A percentile compares a stretch with the other conserved stretches of the same genome.
These are phyloP conservation scores for Nemania bipapillata DNA, from an alignment of 2,329 filamentous ascomycete genomes.

Conservation along the genomic window DNA sequence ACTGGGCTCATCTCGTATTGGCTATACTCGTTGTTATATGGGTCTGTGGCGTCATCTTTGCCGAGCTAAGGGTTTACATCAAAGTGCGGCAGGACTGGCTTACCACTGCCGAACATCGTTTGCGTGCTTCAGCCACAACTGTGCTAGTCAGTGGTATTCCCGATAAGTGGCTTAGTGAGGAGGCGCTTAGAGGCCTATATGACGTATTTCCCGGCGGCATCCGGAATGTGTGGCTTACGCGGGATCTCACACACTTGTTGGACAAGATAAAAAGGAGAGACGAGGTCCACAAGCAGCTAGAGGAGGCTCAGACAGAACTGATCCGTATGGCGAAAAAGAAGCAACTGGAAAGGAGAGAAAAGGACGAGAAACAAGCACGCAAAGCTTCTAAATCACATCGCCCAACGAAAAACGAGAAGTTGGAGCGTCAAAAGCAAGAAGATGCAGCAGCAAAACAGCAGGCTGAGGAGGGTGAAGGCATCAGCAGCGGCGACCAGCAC, in stretches of 20 bases:
- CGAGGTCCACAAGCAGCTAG: slow-evolving; percentile 75
- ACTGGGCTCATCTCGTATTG: slow-evolving; percentile 86
- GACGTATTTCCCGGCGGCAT: slow-evolving; percentile 97
- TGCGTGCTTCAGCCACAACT: slow-evolving; percentile 93
- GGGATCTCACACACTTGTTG: slow-evolving; percentile 83
- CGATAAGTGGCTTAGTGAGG: slow-evolving; percentile 85
- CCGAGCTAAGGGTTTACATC: slow-evolving; percentile 87
- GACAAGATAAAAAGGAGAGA: slow-evolving; percentile 85
- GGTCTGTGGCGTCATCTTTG: slow-evolving; percentile 87
- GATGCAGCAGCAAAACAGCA: slow-evolving; percentile 63
- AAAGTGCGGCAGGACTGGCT: slow-evolving; percentile 93
- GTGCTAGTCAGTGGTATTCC: slow-evolving; percentile 93
- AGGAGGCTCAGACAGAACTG: slow-evolving; percentile 84
- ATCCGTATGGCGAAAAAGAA: slow-evolving; percentile 82
- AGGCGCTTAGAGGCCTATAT: slow-evolving; percentile 84
- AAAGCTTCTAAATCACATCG: slow-evolving; percentile 62
- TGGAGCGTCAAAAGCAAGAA: slow-evolving; percentile 59
- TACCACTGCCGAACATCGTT: slow-evolving; percentile 91
- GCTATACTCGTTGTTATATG: slow-evolving; percentile 82
- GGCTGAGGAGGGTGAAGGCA: slow-evolving; percentile 62
- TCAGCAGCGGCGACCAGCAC: slow-evolving; percentile 64
- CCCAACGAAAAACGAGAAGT: slow-evolving; percentile 63
- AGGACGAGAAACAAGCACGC: slow-evolving; percentile 73
- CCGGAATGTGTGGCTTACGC: slow-evolving; percentile 95
- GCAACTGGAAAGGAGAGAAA: slow-evolving; percentile 74